Evolutionary conservation across 75 land plant genomes (phyloP).

Genomic region (Pinus tabuliformis): DNA sequence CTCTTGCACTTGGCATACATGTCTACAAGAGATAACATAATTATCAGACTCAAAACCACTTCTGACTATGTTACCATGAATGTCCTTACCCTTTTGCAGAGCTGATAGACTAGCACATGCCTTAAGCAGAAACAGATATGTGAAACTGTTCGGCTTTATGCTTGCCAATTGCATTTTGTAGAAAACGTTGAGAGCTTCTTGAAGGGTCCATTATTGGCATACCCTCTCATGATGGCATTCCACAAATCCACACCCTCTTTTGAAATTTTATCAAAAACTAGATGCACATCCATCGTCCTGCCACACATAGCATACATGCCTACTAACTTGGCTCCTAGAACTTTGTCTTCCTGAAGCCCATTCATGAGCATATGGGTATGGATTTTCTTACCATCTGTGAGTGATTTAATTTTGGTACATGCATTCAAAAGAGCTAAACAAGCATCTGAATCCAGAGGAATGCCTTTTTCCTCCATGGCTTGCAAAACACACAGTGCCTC

Average conservation of each 20-base stretch:
- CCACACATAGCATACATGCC: constrained; percentile 28
- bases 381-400: constrained; percentile 7
- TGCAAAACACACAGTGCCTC: background rate
- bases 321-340: constrained; percentile 6
- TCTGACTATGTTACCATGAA: constrained; percentile 9
- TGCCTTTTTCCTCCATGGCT: background rate
- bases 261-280: constrained; percentile 13
- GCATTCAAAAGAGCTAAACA: constrained; percentile 6
- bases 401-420: background rate
- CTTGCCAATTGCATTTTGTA: constrained; percentile 16
- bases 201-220: constrained; percentile 8
- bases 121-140: constrained; percentile 7
- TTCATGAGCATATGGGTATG: background rate
- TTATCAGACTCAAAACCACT: constrained; percentile 4
- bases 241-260: constrained; percentile 5
- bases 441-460: background rate
- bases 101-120: constrained; percentile 17
- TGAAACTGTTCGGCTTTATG: constrained; percentile 3
- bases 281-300: constrained; percentile 9
- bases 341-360: constrained; percentile 8
- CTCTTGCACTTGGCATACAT: constrained; percentile 13
- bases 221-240: constrained; percentile 17
- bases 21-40: constrained; percentile 7
- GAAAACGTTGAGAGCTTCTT: constrained; percentile 16
- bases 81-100: constrained; percentile 8